These are phyloP conservation scores for Neurospora sp. DNA, from an alignment of 495 filamentous ascomycete species.

Conservation along the genomic window DNA sequence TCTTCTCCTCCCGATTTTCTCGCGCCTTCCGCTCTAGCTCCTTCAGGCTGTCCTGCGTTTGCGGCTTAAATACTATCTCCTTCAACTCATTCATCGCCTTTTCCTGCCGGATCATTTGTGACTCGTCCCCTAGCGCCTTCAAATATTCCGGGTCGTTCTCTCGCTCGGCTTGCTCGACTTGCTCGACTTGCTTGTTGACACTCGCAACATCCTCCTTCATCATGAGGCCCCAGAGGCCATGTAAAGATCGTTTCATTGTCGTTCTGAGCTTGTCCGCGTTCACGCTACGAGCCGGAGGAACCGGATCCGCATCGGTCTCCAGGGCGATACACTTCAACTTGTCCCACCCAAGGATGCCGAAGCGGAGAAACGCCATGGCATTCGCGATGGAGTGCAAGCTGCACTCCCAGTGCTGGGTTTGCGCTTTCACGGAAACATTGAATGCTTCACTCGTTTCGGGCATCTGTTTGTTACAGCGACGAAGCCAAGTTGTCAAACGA, in stretches of 20 bases:
- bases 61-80: no score
- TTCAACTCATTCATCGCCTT: not conserved
- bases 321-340: not conserved
- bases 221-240: not conserved
- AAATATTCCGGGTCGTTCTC: not conserved
- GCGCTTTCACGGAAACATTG: not conserved
- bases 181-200: not conserved
- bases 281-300: not conserved
- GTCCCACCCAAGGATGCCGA: constrained; percentile 11
- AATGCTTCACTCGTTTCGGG: not conserved
- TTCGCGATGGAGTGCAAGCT: constrained; percentile 9
- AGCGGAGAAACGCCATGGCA: constrained; percentile 9
- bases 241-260: not conserved
- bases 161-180: not conserved
- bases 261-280: not conserved
- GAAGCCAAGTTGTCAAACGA: not conserved
- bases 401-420: constrained; percentile 7
- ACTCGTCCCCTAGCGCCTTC: not conserved
- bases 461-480: not conserved
- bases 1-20: no score
- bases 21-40: no score
- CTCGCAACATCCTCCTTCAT: not conserved
- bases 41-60: no score
- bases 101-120: not conserved
- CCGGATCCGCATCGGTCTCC: not conserved